Evolutionary conservation across 331 rosid genomes (phyloP), one percentile per base, ranked within the genome.

Genomic region (Ulmus americana): DNA sequence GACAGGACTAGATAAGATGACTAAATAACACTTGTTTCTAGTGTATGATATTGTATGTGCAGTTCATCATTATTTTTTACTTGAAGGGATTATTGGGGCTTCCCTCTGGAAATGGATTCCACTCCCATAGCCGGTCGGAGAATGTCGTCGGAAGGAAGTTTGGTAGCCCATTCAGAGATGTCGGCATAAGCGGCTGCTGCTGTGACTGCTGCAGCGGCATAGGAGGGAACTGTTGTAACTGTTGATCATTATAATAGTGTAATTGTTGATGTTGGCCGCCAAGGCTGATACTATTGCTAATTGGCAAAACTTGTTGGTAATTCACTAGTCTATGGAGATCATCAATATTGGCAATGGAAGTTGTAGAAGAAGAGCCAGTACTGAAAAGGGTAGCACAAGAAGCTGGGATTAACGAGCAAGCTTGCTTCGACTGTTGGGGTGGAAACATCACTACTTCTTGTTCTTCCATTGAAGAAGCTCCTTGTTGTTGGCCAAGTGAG

Each of bases 91-190:
- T 73, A 69, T 59, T 68, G 76, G 50, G 81, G 77, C 70, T 81
- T 16, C 80, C 50, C 39, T 85, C 97, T 1, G 85, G 84, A 45
- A 90, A 71, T 18, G 88, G 84, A 74, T 89, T 89, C 98, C 98
- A 94, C 41, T 87, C 98, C 98, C 98, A 89, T 7, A 90, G 78
- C 50, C 95, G 67, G 61, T 89, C 97, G 45, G 98, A 80, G 86
- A 92, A 85, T 6, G 77, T 65, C 0, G 80, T 72, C 49, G 92
- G 94, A 60, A 85, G 82, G 59, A 77, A 67, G 72, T 18, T 85
- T 11, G 88, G 80, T 5, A 80, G 75, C 54, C 9, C 18, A 43
- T 18, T 41, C 2, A 80, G 38, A 75, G 41, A 63, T 62, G 12
- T 59, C 5, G 12, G 18, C 28, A n/a, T 22, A 5, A 39, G 39